Evolutionary conservation across 2,329 filamentous ascomycete species (phyloP), one percentile per base, ranked within the genome.

Genomic region (Fusarium sp.): DNA sequence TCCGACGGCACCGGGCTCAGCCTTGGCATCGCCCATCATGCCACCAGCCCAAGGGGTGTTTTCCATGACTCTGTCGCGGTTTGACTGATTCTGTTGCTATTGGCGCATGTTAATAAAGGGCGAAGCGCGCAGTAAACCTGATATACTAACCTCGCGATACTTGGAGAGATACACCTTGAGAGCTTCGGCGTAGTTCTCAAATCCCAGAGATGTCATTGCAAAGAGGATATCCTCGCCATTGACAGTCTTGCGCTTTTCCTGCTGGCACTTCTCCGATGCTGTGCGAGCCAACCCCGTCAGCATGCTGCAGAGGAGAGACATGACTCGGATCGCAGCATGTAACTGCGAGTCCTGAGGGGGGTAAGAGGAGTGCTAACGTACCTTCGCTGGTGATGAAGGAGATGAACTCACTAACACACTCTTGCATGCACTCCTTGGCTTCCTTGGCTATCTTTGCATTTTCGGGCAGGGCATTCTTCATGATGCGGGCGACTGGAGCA

Each of bases 371-470:
- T 13, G 56, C 38, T 22, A 60, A 86, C 93, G 81, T 84, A 98
- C 97, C 97, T 89, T 99, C 97, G 84, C 96, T 98, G 38, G 97
- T 99, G 82, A 99, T 98, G 88, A 99, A 99, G 8, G 95, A 98
- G 87, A 99, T 99, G 85, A 99, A 99, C 86, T 99, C 97, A 91
- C 95, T 98, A 68, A 99, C 97, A 82, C 97, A 99, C 85, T 99
- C 97, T 84, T 99, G 97, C 97, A 99, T 98, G 86, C 97, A 99
- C 83, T 99, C 97, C 84, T 99, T 99, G 65, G 97, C 97, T 83
- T 99, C 97, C 83, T 99, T 99, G 69, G 95, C 95, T 71, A 99
- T 99, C 86, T 99, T 99, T 77, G 97, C 97, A 81, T 99, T 99
- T 76, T 99, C 97, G 61, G 97, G 97, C 58, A 99, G 89, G 8